These are phyloP conservation scores for Colletotrichum tanaceti DNA, from an alignment of 2,329 filamentous ascomycete species.

Conservation along the genomic window DNA sequence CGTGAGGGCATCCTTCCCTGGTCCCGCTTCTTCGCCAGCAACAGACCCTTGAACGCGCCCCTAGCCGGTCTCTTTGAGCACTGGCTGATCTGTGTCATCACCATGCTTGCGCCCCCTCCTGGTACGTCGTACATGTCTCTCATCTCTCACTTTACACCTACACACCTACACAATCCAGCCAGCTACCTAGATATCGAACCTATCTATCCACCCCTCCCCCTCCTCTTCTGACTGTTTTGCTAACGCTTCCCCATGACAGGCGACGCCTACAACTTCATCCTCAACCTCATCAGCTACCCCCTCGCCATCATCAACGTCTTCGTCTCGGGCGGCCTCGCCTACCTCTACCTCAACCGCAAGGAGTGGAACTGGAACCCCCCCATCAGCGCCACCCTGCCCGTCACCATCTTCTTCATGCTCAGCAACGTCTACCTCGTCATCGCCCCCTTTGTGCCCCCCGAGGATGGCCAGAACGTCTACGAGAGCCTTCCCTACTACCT, in stretches of 20 bases:
- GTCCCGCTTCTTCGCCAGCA: constrained; percentile 71
- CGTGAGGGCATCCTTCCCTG: constrained; percentile 75
- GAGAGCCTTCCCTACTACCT: constrained; percentile 66
- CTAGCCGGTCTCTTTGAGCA: constrained; percentile 71
- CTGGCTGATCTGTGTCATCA: constrained; percentile 72
- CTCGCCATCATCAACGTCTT: constrained; percentile 69
- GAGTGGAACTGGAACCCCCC: constrained; percentile 65
- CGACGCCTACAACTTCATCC: constrained; percentile 32
- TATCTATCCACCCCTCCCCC: too few relatives aligned
- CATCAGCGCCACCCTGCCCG: constrained; percentile 64
- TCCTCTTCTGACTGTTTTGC: not conserved
- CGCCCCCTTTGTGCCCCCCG: constrained; percentile 68
- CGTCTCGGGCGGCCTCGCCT: constrained; percentile 64
- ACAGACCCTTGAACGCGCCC: constrained; percentile 72
- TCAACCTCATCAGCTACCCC: constrained; percentile 72
- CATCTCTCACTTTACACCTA: too few relatives aligned
- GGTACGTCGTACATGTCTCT: constrained; percentile 66
- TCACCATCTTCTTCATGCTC: constrained; percentile 68
- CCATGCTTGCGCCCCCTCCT: constrained; percentile 74
- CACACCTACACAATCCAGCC: too few relatives aligned
- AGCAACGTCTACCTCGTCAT: constrained; percentile 71
- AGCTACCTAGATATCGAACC: constrained; percentile 53
- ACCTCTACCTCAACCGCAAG: constrained; percentile 63
- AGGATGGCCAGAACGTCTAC: constrained; percentile 64
- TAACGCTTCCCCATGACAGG: constrained; percentile 29